phyloP scores from a whole-genome alignment of 495 filamentous ascomycete genomes.

The Penicillium longicatenatum region DNA sequence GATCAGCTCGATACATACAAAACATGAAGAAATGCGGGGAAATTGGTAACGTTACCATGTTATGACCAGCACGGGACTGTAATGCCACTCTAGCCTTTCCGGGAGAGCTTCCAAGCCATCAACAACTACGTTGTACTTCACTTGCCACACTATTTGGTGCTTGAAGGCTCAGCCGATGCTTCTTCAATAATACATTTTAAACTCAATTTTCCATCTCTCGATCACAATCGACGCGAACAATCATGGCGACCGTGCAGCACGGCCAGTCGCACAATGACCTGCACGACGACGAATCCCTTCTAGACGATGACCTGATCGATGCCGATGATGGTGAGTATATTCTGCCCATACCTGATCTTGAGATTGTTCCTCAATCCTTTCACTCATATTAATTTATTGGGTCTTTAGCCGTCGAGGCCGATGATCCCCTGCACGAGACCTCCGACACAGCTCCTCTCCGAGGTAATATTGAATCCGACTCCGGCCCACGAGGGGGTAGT shows the following conservation, averaged over 20 bases:
- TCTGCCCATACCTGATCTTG: background rate
- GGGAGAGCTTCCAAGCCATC: conserved; percentile 28
- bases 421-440: conserved; percentile 76
- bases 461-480: conserved; percentile 70
- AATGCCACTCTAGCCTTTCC: conserved; percentile 54
- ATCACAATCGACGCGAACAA: conserved; percentile 22
- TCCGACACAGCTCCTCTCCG: conserved; percentile 76
- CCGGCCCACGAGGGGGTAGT: conserved; percentile 50
- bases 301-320: conserved; percentile 91
- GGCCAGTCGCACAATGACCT: conserved; percentile 38
- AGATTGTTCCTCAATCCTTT: background rate
- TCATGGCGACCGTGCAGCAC: conserved; percentile 49
- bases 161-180: conserved; percentile 16
- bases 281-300: conserved; percentile 62
- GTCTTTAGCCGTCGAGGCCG: conserved; percentile 74
- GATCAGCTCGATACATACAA: background rate
- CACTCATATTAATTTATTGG: conserved; percentile 14
- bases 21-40: background rate
- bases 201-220: background rate
- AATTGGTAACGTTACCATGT: conserved; percentile 9
- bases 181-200: conserved; percentile 9
- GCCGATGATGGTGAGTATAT: conserved; percentile 79
- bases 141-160: background rate
- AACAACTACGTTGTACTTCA: conserved; percentile 21
- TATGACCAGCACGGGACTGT: conserved; percentile 27